phyloP scores from a whole-genome alignment of 805 yeast genomes.

The Starmerella vaccinii region DNA sequence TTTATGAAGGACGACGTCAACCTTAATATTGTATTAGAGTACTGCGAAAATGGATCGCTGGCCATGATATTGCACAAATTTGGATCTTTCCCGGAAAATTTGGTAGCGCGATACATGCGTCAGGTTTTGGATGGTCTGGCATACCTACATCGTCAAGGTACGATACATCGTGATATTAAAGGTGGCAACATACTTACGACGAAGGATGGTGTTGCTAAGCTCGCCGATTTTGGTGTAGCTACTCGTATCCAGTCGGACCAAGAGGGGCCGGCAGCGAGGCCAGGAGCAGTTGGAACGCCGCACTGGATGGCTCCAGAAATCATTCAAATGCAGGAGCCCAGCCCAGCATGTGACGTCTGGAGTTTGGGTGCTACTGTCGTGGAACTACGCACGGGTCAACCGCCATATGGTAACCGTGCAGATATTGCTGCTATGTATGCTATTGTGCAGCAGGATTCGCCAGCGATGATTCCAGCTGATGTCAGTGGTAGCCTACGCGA shows the following conservation, averaged over 20 bases:
- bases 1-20: conserved; percentile 46
- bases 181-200: conserved; percentile 63
- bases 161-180: conserved; percentile 67
- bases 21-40: conserved; percentile 53
- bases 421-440: conserved; percentile 78
- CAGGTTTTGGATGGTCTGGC: conserved; percentile 52
- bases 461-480: conserved; percentile 44
- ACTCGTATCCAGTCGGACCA: conserved; percentile 30
- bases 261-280: conserved; percentile 12
- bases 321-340: conserved; percentile 59
- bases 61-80: conserved; percentile 43
- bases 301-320: conserved; percentile 99
- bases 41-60: conserved; percentile 55
- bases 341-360: conserved; percentile 76
- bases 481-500: conserved; percentile 39
- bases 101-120: conserved; percentile 40
- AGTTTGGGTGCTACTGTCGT: conserved; percentile 90
- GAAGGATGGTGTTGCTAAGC: conserved; percentile 51
- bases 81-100: conserved; percentile 46
- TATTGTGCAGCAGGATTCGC: conserved; percentile 63
- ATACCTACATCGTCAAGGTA: conserved; percentile 61
- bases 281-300: conserved; percentile 65
- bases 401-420: conserved; percentile 71
- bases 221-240: conserved; percentile 74
- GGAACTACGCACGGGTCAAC: conserved; percentile 74